Evolutionary conservation across 2,329 filamentous ascomycete genomes (phyloP), one percentile per base, ranked within the genome.

Genomic region (Colletotrichum sansevieriae): DNA sequence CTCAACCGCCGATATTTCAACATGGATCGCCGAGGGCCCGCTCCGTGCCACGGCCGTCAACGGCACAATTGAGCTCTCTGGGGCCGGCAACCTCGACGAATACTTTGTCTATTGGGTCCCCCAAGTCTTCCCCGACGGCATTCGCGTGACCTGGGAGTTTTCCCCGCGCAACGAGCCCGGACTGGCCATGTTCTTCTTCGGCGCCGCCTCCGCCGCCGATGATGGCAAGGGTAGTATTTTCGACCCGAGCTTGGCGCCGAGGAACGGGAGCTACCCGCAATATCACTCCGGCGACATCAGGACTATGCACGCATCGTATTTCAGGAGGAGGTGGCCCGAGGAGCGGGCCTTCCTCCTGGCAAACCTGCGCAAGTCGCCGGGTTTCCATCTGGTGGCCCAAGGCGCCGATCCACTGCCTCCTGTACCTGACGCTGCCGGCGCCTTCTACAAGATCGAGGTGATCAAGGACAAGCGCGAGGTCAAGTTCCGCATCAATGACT

Each of bases 141-240:
- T 78, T 56, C 75, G 76, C 54, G 73, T 78, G 41, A 75, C 72
- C 4, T 78, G 75, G 76, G 76, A 78, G 6, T 78, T 78, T 65
- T 73, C 73, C 9, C 74, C 76, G 3, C 70, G 73, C 46, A 68
- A 72, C 41, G 76, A 78, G 64, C 76, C 76, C 3, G 76, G 76
- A 4, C 73, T 78, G 8, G 76, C 76, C 46, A 77, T 78, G 74
- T 74, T 78, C 71, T 78, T 78, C 71, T 78, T 78, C 68, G 76
- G 75, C 57, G 76, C 25, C 25, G 25, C 25, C 25, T 25, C 75
- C 29, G 71, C 74, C 25, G 68, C 70, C 29, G 73, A 74, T 13
- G 73, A 73, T 39, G 72, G 73, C 70, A 63, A 44, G 58, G 51
- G 59, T 6, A 44, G 59, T 52, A 75, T 77, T 68, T 78, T 78